Percentiles rank a stretch among this genome's conserved stretches.
Conservation (phyloP, 345 rosid species). For the Isatis tinctoria region DNA sequence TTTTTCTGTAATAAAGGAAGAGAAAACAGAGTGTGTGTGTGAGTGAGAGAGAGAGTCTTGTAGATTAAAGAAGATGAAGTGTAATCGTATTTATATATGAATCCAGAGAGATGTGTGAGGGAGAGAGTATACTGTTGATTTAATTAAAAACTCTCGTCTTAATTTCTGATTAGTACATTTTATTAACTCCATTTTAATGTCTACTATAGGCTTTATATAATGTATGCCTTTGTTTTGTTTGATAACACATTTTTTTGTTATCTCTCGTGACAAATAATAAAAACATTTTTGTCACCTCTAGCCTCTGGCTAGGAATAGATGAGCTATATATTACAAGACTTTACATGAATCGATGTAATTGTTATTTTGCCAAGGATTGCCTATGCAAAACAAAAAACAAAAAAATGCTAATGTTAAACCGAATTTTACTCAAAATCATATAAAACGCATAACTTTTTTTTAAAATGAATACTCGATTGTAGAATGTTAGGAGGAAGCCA, state of each 20-base stretch:
- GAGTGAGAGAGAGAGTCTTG: slow-evolving; percentile 11
- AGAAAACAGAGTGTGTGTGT: slow-evolving; percentile 6
- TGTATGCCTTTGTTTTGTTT: slow-evolving; percentile 2
- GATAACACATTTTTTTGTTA: slow-evolving; percentile 8
- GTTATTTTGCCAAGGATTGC: not conserved
- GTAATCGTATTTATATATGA: slow-evolving; percentile 27
- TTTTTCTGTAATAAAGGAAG: not conserved
- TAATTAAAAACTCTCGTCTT: not conserved
- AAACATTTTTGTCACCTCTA: slow-evolving; percentile 10
- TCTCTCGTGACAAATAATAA: slow-evolving; percentile 31
- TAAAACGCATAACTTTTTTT: not conserved
- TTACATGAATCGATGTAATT: slow-evolving; percentile 11
- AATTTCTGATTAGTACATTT: not conserved
- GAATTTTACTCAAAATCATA: not conserved
- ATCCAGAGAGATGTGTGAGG: not conserved
- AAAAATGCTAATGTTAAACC: not conserved
- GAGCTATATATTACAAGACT: slow-evolving; percentile 17
- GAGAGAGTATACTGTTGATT: not conserved
- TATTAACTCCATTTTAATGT: not conserved
- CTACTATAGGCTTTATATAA: not conserved
- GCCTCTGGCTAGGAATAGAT: slow-evolving; percentile 15
- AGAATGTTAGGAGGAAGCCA: not conserved
- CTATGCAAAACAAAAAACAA: not conserved
- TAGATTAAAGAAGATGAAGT: slow-evolving; percentile 30
- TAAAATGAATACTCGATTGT: not conserved